A percentile compares a stretch with the other conserved stretches of the same genome.
Conservation (phyloP, 371 early-diverging fungal species). For the Lichtheimia ornata region DNA sequence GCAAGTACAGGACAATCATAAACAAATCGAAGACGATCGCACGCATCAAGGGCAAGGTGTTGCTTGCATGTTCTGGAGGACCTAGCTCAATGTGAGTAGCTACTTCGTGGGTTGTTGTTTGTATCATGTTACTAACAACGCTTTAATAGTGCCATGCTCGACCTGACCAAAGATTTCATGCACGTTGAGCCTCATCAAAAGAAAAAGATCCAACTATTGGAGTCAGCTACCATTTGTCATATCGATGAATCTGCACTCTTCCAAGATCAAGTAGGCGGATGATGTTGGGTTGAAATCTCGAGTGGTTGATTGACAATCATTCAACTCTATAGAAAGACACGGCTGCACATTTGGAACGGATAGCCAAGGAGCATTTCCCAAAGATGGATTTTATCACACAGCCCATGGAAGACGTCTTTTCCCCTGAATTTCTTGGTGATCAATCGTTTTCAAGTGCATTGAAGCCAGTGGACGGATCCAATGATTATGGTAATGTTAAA, state of each 20-base stretch:
- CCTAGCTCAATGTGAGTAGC: slow-evolving; percentile 69
- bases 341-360: slow-evolving; percentile 27
- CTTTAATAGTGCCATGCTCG: slow-evolving; percentile 53
- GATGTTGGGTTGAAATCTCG: background rate
- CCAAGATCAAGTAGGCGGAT: slow-evolving; percentile 29
- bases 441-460: slow-evolving; percentile 20
- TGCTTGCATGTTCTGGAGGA: slow-evolving; percentile 90
- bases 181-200: slow-evolving; percentile 46
- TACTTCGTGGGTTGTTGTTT: background rate
- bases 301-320: background rate
- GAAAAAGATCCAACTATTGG: slow-evolving; percentile 54
- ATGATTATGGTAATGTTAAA: slow-evolving; percentile 9
- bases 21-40: slow-evolving; percentile 40
- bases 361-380: slow-evolving; percentile 32
- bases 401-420: slow-evolving; percentile 36
- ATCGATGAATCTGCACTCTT: slow-evolving; percentile 73
- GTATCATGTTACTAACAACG: background rate
- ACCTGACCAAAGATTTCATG: slow-evolving; percentile 63
- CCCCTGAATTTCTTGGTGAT: slow-evolving; percentile 19
- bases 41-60: slow-evolving; percentile 50
- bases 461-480: slow-evolving; percentile 18
- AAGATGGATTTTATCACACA: slow-evolving; percentile 27
- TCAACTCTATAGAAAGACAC: slow-evolving; percentile 17
- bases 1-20: slow-evolving; percentile 68
- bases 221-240: slow-evolving; percentile 66